Percentiles rank a stretch among this genome's conserved stretches.
Conservation (phyloP, 225 moss, liverwort and hornwort genomes). For the Climacium dendroides region DNA sequence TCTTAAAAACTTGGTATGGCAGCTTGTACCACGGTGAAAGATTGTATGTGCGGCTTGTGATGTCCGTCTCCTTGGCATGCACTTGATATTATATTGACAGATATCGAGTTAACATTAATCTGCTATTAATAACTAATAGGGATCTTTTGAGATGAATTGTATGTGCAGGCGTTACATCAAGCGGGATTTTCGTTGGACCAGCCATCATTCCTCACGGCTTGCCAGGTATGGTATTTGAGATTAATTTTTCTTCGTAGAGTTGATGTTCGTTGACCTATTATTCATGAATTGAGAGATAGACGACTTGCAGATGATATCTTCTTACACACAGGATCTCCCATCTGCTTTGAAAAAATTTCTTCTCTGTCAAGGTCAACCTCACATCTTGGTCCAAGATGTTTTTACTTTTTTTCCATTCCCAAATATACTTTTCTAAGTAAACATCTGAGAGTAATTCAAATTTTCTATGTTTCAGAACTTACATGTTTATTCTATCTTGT, state of each 20-base stretch:
- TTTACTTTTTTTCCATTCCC: neutral
- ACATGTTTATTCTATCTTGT: neutral
- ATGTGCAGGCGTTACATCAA: slow-evolving; percentile 59
- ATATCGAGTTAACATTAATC: neutral
- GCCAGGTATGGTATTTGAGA: slow-evolving; percentile 41
- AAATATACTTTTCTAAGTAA: neutral
- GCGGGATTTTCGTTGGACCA: slow-evolving; percentile 58
- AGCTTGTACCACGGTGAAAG: neutral
- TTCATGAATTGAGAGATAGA: neutral
- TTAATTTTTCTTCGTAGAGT: neutral
- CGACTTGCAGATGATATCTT: neutral
- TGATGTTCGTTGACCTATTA: neutral
- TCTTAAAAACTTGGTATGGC: neutral
- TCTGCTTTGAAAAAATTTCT: neutral
- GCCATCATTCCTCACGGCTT: slow-evolving; percentile 74
- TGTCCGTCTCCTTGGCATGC: neutral
- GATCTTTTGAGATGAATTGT: neutral
- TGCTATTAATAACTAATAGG: neutral
- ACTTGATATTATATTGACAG: neutral
- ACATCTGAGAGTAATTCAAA: neutral
- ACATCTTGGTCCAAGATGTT: neutral
- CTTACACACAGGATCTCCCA: neutral
- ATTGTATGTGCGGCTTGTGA: neutral
- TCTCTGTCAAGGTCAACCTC: neutral
- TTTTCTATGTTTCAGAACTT: neutral